phyloP scores from a whole-genome alignment of 192 early-diverging fungal species.

The Lobosporangium transversale region DNA sequence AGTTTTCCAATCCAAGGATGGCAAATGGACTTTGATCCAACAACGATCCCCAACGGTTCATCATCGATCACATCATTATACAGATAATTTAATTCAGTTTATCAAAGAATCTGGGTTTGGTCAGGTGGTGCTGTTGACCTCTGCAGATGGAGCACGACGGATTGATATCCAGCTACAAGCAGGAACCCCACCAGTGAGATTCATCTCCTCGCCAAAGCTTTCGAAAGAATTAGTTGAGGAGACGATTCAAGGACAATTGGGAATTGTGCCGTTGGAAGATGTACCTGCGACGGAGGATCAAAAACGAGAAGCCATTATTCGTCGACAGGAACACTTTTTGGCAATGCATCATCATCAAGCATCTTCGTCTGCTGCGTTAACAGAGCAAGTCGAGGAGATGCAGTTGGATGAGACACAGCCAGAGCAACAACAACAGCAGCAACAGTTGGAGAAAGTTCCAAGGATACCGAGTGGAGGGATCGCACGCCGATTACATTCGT shows the following conservation, averaged over 20 bases:
- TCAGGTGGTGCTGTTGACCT: slow-evolving; percentile 70
- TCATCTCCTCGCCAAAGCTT: slow-evolving; percentile 35
- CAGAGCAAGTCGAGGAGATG: slow-evolving; percentile 19
- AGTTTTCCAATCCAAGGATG: slow-evolving; percentile 75
- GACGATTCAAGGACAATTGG: slow-evolving; percentile 26
- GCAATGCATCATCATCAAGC: neutral
- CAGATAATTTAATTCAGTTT: slow-evolving; percentile 65
- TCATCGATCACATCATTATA: slow-evolving; percentile 59
- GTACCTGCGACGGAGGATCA: slow-evolving; percentile 42
- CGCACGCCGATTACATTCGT: slow-evolving; percentile 61
- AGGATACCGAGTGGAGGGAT: slow-evolving; percentile 69
- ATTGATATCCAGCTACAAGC: slow-evolving; percentile 70
- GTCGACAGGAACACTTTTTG: slow-evolving; percentile 1
- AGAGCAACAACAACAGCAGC: neutral
- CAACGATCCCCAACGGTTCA: slow-evolving; percentile 72
- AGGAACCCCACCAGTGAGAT: slow-evolving; percentile 60
- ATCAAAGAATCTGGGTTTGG: slow-evolving; percentile 61
- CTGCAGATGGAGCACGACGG: slow-evolving; percentile 72
- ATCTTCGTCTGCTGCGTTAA: slow-evolving; percentile 1
- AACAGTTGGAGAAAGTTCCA: slow-evolving; percentile 39
- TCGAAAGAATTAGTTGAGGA: slow-evolving; percentile 24
- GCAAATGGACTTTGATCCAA: slow-evolving; percentile 73
- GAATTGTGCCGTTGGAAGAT: slow-evolving; percentile 43
- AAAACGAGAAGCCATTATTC: slow-evolving; percentile 4
- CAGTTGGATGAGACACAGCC: slow-evolving; percentile 12